Percentiles rank a stretch among this genome's conserved stretches.
These are phyloP conservation scores for Fonsecaea pedrosoi DNA, from an alignment of 2,329 filamentous ascomycete genomes.

Conservation along the genomic window DNA sequence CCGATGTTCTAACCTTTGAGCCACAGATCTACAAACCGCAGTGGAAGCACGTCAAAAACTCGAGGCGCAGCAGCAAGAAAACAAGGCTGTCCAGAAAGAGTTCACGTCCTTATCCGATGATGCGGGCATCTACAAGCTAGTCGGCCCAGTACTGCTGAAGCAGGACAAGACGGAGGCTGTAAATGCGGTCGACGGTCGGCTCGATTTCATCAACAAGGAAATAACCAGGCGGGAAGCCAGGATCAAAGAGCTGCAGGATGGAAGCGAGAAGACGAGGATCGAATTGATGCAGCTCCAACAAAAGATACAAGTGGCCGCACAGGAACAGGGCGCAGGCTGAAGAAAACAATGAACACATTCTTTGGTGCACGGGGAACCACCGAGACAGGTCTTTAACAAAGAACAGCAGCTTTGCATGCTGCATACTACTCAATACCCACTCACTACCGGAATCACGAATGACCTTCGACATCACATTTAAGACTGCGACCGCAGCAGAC, in stretches of 20 bases:
- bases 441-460: background rate
- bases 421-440: background rate
- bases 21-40: constrained; percentile 75
- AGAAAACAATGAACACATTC: background rate
- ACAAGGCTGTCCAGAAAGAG: constrained; percentile 80
- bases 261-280: constrained; percentile 69
- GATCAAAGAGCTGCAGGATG: constrained; percentile 68
- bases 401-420: background rate
- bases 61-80: constrained; percentile 91
- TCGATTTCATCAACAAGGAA: constrained; percentile 93
- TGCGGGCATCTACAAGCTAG: constrained; percentile 93
- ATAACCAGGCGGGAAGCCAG: constrained; percentile 75
- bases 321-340: constrained; percentile 36
- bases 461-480: background rate
- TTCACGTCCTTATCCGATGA: constrained; percentile 79
- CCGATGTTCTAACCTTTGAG: constrained; percentile 11
- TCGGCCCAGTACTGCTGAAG: constrained; percentile 90
- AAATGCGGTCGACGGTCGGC: constrained; percentile 84
- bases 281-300: constrained; percentile 57
- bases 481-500: background rate
- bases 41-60: constrained; percentile 86
- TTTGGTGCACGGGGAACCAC: background rate
- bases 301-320: constrained; percentile 38
- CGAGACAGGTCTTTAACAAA: background rate
- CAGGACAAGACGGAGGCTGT: constrained; percentile 91